Evolutionary conservation across 1,284 basidiomycete species (phyloP).

Genomic region (Phlebopus sp.): DNA sequence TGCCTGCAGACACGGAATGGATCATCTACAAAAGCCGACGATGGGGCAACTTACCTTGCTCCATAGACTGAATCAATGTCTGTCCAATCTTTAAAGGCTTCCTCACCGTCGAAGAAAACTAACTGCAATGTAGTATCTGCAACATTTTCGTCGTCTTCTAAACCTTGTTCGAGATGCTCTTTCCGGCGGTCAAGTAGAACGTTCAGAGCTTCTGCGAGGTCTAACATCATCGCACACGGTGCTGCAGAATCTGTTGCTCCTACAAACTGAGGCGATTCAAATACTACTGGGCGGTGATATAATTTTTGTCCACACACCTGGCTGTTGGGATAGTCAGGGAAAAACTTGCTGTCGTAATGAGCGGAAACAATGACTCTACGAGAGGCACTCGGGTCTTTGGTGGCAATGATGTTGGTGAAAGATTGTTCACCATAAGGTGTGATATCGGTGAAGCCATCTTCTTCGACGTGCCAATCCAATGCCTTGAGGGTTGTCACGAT

Average conservation of each 20-base stretch:
- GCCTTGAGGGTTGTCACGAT: slow-evolving; percentile 66
- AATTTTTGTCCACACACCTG: slow-evolving; percentile 48
- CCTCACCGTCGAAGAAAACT: slow-evolving; percentile 98
- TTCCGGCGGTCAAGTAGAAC: slow-evolving; percentile 66
- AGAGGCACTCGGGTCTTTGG: slow-evolving; percentile 85
- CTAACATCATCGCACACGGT: slow-evolving; percentile 91
- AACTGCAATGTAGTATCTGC: slow-evolving; percentile 86
- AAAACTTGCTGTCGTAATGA: slow-evolving; percentile 96
- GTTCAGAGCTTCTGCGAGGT: slow-evolving; percentile 80
- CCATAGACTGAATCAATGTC: slow-evolving; percentile 92
- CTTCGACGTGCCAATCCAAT: slow-evolving; percentile 84
- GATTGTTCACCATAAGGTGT: slow-evolving; percentile 83
- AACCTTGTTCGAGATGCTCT: slow-evolving; percentile 51
- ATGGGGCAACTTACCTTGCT: slow-evolving; percentile 54
- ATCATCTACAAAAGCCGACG: slow-evolving; percentile 1
- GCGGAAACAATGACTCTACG: slow-evolving; percentile 86
- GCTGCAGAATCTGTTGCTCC: slow-evolving; percentile 98
- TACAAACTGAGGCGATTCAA: slow-evolving; percentile 65
- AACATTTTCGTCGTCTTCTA: slow-evolving; percentile 73
- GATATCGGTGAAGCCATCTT: slow-evolving; percentile 72
- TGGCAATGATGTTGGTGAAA: slow-evolving; percentile 93
- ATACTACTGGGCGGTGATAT: neutral
- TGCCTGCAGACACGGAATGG: slow-evolving; percentile 49
- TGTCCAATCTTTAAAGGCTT: slow-evolving; percentile 93
- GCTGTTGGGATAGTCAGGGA: slow-evolving; percentile 64